Base-by-base conservation (phyloP, 2,329 filamentous ascomycete genomes). In the Rhynchosporium secalis region DNA sequence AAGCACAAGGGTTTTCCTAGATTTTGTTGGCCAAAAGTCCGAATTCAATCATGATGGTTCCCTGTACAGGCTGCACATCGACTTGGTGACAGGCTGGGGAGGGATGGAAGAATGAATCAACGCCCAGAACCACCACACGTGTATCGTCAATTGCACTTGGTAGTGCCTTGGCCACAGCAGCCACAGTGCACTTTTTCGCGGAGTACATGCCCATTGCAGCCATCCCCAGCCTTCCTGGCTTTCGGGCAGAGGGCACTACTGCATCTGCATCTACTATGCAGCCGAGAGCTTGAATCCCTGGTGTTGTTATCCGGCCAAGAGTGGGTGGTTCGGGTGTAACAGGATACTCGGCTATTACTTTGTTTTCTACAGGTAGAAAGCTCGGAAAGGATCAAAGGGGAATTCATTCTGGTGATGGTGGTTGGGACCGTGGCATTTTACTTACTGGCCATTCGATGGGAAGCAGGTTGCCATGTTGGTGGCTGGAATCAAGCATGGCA, bases 181-280 rank as follows among this genome's bases (percentile, higher is more conserved):
- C 41, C 28, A 48, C 31, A 51, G 36, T 36, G 20, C 38, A 46
- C 40, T 29, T 36, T 20, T 47, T 28, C 43, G 31, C 52, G 10
- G 43, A 56, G 56, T 56, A 56, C 61, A 56, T 62, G 56, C 60
- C 60, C 38, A 38, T 62, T 59, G 33, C 54, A 56, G 54, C 15
- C 12, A 31, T 56, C 13, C 4, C n/a, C 43, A 20, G n/a, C n/a
- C 43, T 26, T 46, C 8, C 43, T 20, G n/a, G 43, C 43, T 26
- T 8, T 46, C 26, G 33, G 33, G 33, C 33, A 36, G 33, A 6
- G 33, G 33, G 33, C 33, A 45, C 28, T 43, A 40, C 54, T 45
- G 54, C 15, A 46, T 40, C 36, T 41, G 20, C 20, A 20, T 20
- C 20, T 20, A 20, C 20, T 20, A n/a, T 54, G 40, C 26, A 12